Percentiles rank a stretch among this genome's conserved stretches.
These are phyloP conservation scores for Begonia fuchsioides DNA, from an alignment of 306 rosid species.

Conservation along the genomic window DNA sequence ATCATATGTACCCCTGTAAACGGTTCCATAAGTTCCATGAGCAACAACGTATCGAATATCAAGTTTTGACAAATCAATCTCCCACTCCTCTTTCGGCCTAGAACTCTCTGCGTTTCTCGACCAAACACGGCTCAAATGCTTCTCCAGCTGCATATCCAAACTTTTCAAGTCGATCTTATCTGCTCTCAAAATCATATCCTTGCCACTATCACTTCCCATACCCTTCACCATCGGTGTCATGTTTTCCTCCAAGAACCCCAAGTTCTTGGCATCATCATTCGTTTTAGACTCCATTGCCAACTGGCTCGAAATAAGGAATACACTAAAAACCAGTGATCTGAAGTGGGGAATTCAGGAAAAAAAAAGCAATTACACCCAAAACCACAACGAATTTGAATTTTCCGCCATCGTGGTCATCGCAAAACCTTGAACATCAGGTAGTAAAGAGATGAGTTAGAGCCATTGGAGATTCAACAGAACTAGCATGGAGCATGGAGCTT, in stretches of 20 bases:
- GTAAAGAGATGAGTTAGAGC: not conserved
- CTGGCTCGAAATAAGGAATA: slow-evolving; percentile 6
- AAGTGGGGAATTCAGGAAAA: not conserved
- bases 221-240: slow-evolving; percentile 21
- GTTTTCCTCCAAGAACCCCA: no score
- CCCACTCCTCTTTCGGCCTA: slow-evolving; percentile 79
- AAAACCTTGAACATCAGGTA: not conserved
- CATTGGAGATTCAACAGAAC: not conserved
- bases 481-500: not conserved
- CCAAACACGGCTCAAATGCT: slow-evolving; percentile 86
- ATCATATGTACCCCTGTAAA: slow-evolving; percentile 76
- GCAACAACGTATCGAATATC: slow-evolving; percentile 56
- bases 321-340: slow-evolving; percentile 6
- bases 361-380: not conserved
- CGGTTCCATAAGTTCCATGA: slow-evolving; percentile 74
- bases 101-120: slow-evolving; percentile 29
- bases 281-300: slow-evolving; percentile 16
- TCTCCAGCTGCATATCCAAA: slow-evolving; percentile 84
- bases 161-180: slow-evolving; percentile 74
- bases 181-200: slow-evolving; percentile 83
- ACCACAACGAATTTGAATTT: not conserved
- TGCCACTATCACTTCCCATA: slow-evolving; percentile 39
- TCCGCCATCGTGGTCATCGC: slow-evolving; percentile 7
- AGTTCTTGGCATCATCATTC: no score
- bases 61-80: slow-evolving; percentile 72